Evolutionary conservation across 2,329 filamentous ascomycete species (phyloP), one percentile per base, ranked within the genome.

Genomic region (Nemania bipapillata): DNA sequence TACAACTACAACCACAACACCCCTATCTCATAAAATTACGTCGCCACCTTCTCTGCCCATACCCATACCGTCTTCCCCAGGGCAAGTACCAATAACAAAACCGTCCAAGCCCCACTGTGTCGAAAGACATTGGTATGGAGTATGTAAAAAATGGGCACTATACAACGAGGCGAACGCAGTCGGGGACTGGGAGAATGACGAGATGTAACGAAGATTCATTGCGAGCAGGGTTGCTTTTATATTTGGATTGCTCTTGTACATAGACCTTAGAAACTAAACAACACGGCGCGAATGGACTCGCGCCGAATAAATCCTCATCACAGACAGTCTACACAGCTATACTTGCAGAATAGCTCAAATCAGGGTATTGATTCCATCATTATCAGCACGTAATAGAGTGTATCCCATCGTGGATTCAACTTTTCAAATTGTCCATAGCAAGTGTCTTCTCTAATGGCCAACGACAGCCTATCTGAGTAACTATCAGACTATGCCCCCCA

Each of bases 51-150:
- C 74, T 40, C 68, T 70, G 26, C 74, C 76, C 15, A 69, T 59
- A 30, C 74, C 76, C 15, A 69, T 59, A 30, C 60, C 69, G 15
- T 74, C 66, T 26, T 52, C 71, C n/a, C 15, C 70, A 8, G 40
- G 63, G 22, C 58, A 66, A 42, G n/a, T n/a, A 9, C 68, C 70
- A n/a, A 50, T 54, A 7, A 62, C 65, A 3, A 35, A 63, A 15
- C 35, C 71, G 8, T 64, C 69, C 3, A 74, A 69, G 52, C 69
- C 71, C 3, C 75, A 73, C 47, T 78, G 76, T 61, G 57, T 70
- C 17, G 66, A 71, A 40, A 72, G 74, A 4, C 74, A 76, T 55
- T 77, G 75, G 76, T 70, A 73, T 42, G 76, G 76, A 20, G 65
- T 64, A 63, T 78, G 76, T 55, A 77, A 75, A 62, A 65, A 75